Percentiles rank a stretch among this genome's conserved stretches.
Evolutionary conservation across 176 grass and related monocot species (phyloP).

Genomic region (Elymus sibiricus): DNA sequence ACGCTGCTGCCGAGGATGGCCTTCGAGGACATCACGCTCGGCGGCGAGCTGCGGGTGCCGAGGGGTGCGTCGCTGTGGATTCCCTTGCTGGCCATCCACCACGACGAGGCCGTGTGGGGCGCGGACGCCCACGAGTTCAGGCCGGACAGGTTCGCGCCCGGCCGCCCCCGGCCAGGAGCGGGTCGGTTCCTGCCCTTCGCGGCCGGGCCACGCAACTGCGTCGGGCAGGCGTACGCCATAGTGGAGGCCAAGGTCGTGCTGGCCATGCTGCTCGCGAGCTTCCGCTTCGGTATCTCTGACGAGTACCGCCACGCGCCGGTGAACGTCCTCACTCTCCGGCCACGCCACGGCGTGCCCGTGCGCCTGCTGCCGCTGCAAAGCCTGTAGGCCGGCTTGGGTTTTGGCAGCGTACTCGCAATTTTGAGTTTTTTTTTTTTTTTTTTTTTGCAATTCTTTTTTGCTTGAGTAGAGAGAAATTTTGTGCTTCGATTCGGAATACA

Average conservation of each 20-base stretch:
- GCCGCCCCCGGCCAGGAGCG: constrained; percentile 26
- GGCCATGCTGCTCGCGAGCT: constrained; percentile 66
- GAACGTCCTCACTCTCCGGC: constrained; percentile 81
- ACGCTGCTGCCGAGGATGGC: constrained; percentile 92
- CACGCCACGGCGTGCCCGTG: constrained; percentile 75
- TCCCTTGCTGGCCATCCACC: constrained; percentile 86
- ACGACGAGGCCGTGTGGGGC: constrained; percentile 76
- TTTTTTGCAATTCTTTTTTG: not conserved
- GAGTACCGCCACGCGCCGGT: constrained; percentile 86
- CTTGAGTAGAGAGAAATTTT: constrained; percentile 17
- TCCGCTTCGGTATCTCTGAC: constrained; percentile 79
- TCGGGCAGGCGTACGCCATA: constrained; percentile 84
- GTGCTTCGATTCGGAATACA: not conserved
- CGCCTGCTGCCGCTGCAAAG: constrained; percentile 49
- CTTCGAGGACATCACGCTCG: constrained; percentile 82
- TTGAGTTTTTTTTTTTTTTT: not conserved
- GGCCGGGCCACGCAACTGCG: constrained; percentile 83
- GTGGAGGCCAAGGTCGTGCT: constrained; percentile 84
- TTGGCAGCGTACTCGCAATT: constrained; percentile 1
- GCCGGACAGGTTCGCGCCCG: constrained; percentile 65
- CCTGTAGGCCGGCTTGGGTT: not conserved
- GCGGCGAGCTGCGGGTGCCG: constrained; percentile 58
- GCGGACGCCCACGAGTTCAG: constrained; percentile 75
- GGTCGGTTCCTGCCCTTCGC: constrained; percentile 85
- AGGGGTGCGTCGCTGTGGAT: constrained; percentile 92